Evolutionary conservation across 441 rosid species (phyloP), one percentile per base, ranked within the genome.

Genomic region (Corymbia calophylla): DNA sequence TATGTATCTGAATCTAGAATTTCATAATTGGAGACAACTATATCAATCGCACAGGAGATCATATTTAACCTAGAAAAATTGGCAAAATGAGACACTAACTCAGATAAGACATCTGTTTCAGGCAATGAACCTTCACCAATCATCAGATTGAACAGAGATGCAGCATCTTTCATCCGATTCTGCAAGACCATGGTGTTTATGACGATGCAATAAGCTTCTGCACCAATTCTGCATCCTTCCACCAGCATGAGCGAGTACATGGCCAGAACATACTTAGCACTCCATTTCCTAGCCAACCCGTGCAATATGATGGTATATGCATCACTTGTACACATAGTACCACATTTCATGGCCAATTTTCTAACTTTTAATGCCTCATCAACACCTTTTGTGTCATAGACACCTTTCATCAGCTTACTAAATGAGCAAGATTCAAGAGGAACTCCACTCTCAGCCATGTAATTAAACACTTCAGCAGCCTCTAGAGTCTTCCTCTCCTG

Each of bases 241-340:
- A 94, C 91, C 89, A 94, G 89, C 93, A 94, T 92, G 90, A 87
- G 91, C 9, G 95, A 92, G 87, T 94, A 86, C 39, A 94, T 89
- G 13, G 66, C 92, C 53, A 91, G 88, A 35, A 94, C 53, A 47
- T 89, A 66, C 87, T 87, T 89, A 88, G 89, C 88, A 47, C 60
- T 88, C 70, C 73, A 87, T 80, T 90, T 89, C 88, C 90, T 91
- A 81, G 90, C 90, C 89, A 94, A 84, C n/a, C 93, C 91, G 8
- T 88, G 91, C 93, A 95, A 89, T 60, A 95, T 85, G 58, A 84
- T 88, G 53, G 92, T 89, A 88, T 92, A 89, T 68, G 92, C 88
- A 23, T 68, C 89, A 91, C 88, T 91, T 80, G 87, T 91, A 88
- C 89, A 93, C 84, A 55, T 70, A 88, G 92, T 91, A 56, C 93